Base-by-base conservation (phyloP, 108 stramenopile species). In the Mediolabrus comicus region DNA sequence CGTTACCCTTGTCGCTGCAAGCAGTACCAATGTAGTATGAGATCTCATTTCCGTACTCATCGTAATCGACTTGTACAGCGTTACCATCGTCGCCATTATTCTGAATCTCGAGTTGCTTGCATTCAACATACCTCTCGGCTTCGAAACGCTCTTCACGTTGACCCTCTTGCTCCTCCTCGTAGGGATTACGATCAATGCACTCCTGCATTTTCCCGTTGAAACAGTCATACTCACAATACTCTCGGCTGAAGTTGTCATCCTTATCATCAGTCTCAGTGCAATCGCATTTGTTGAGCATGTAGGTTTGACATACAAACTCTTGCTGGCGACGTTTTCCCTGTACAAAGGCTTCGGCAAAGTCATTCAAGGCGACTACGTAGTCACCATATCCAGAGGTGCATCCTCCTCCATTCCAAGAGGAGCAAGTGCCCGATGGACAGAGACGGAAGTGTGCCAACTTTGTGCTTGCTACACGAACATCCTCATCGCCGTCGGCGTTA, bases 21-120 rank as follows among this genome's bases (percentile, higher is more conserved):
- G 77, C 85, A 24, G 86, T 77, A 29, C 88, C 88, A 59, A 86
- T 59, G 75, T 74, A 89, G 72, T 81, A 85, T 43, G 56, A 19
- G n/a, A 49, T 56, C 1, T 41, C 52, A 22, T 75, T 49, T 54
- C 53, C 52, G 34, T 69, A 46, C 28, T 64, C 73, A 14, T 71
- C 75, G 26, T 62, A 56, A 38, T 35, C 27, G 12, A 19, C 27
- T 33, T 53, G 61, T 11, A 16, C n/a, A 3, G 36, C 31, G 39
- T 55, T 65, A 33, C 39, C 46, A 33, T 59, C 76, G 17, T 59
- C 51, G 39, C 25, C 59, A 43, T 71, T 28, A 4, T 24, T 62
- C 17, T 83, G 33, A 27, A 53, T 52, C 39, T 74, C 74, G 30
- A 59, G 69, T 16, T 75, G 49, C 52, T 51, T 51, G 38, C 74